phyloP scores from a whole-genome alignment of 192 early-diverging fungal genomes.

The Coemansia sp. region DNA sequence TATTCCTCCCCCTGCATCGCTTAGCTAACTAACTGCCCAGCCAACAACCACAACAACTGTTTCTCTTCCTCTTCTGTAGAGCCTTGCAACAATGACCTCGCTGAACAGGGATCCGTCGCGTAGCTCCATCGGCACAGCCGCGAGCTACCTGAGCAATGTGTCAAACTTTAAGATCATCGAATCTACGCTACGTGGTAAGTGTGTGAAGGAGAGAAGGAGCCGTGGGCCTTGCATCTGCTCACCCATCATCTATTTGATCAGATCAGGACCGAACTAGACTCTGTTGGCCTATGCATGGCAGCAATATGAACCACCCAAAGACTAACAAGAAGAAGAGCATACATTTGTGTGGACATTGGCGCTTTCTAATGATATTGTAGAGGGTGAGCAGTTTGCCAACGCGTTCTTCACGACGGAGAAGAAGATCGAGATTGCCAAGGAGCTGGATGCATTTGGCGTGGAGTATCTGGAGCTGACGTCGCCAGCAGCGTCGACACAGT shows the following conservation, averaged over 20 bases:
- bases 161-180: constrained; percentile 96
- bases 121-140: constrained; percentile 42
- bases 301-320: too few relatives aligned
- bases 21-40: not conserved
- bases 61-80: constrained; percentile 14
- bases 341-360: too few relatives aligned
- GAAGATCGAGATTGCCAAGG: constrained; percentile 98
- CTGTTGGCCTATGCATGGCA: too few relatives aligned
- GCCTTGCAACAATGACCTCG: constrained; percentile 38
- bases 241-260: too few relatives aligned
- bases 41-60: not conserved
- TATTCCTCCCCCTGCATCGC: not conserved
- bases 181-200: constrained; percentile 86
- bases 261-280: too few relatives aligned
- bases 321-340: too few relatives aligned
- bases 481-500: constrained; percentile 96
- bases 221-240: too few relatives aligned
- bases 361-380: constrained; percentile 35
- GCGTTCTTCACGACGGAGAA: constrained; percentile 97
- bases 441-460: constrained; percentile 97
- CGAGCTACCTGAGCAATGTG: constrained; percentile 79
- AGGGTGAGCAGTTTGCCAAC: constrained; percentile 99
- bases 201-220: not conserved
- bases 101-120: constrained; percentile 49
- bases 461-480: constrained; percentile 98